These are phyloP conservation scores for Mimosa bimucronata DNA, from an alignment of 306 rosid genomes.

Conservation along the genomic window DNA sequence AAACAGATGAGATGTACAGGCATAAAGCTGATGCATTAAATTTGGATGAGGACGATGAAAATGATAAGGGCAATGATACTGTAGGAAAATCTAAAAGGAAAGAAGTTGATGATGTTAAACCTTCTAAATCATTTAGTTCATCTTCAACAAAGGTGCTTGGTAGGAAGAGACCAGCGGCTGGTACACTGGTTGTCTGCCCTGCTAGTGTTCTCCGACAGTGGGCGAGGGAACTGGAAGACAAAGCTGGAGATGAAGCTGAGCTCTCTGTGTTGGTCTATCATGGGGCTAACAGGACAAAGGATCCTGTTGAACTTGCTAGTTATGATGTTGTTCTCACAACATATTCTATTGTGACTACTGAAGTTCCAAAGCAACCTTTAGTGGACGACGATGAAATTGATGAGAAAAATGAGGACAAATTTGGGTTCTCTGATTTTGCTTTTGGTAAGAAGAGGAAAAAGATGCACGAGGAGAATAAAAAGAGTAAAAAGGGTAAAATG, in stretches of 20 bases:
- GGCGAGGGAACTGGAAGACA: slow-evolving; percentile 92
- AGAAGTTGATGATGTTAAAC: slow-evolving; percentile 54
- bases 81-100: slow-evolving; percentile 48
- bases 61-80: slow-evolving; percentile 52
- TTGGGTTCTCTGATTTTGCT: slow-evolving; percentile 71
- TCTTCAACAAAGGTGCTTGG: slow-evolving; percentile 51
- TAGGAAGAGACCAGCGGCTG: slow-evolving; percentile 95
- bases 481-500: slow-evolving; percentile 75
- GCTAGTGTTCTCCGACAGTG: slow-evolving; percentile 97
- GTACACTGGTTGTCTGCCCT: slow-evolving; percentile 96
- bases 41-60: slow-evolving; percentile 84
- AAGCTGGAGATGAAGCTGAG: slow-evolving; percentile 73
- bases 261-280: slow-evolving; percentile 80
- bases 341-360: slow-evolving; percentile 85
- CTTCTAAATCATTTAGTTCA: slow-evolving; percentile 63
- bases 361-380: slow-evolving; percentile 89
- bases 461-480: slow-evolving; percentile 50
- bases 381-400: slow-evolving; percentile 84
- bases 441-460: slow-evolving; percentile 74
- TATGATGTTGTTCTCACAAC: slow-evolving; percentile 97
- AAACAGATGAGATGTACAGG: slow-evolving; percentile 56
- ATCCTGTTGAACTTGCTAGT: slow-evolving; percentile 74
- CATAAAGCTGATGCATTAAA: slow-evolving; percentile 81
- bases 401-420: slow-evolving; percentile 65
- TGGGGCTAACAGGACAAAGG: slow-evolving; percentile 90